Evolutionary conservation across 805 yeast genomes (phyloP), one percentile per base, ranked within the genome.

Genomic region (Priceomyces melissophilus): DNA sequence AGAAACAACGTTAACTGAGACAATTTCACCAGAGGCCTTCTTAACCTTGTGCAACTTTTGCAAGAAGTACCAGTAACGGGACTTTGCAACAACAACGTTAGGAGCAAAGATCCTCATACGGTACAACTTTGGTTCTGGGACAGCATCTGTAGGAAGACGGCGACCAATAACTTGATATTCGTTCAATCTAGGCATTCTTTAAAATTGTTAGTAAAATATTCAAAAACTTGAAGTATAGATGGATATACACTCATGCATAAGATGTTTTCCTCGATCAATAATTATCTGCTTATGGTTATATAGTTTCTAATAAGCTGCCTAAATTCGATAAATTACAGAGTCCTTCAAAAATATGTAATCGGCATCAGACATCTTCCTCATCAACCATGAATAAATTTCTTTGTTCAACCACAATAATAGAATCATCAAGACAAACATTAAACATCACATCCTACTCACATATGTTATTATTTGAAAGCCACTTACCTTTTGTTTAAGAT

Each of bases 91-190:
- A 73, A 93, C 98, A 63, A 81, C 86, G 81, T 93, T 93, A 66
- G 96, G 90, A 71, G 99, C 99, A 75, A 93, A 93, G 78, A 93
- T 89, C 83, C 96, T 89, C 98, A 93, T 93, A 76, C 99, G 88
- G 96, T 84, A 93, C 79, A 93, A 87, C 84, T 91, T 93, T 76
- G 99, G 99, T 80, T 90, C 96, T 68, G 98, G 96, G 69, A 87
- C 96, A 66, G 90, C 78, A 78, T 89, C 98, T 69, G 96, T 89
- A 63, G 99, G 99, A 76, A 93, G 87, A 81, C 93, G 95, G 79
- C 99, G 96, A 79, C 99, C 99, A 77, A 93, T 93, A 74, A 93
- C 97, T 84, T 93, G 96, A 82, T 90, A 91, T 84, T 91, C 98
- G 82, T 84, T 86, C 76, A 90, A 85, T 82, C 93, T 89, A 79